Base-by-base conservation (phyloP, 768 basidiomycete genomes). In the Russula ochroleuca region DNA sequence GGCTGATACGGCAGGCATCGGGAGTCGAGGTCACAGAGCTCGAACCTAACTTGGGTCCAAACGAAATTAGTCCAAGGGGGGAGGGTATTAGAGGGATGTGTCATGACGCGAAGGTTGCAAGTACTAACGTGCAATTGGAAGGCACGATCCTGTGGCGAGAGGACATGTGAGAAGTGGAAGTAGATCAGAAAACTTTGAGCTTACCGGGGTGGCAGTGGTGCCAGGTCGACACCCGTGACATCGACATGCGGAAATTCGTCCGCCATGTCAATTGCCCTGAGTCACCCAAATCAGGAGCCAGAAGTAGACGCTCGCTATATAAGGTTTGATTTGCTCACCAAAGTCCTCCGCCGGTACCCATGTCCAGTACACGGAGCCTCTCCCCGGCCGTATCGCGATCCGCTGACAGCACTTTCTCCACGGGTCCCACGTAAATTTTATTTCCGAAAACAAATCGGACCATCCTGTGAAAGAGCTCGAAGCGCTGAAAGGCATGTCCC, bases 251-350 rank as follows among this genome's bases (percentile, higher is more conserved):
- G 84, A 72, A 89, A 88, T 73, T 86, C 85, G 68, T 88, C 85
- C 54, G 87, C 87, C 75, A 88, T 81, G 72, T 85, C 84, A 67
- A 88, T 83, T 28, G 87, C 85, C 87, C 86, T 88, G 58, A 35
- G 17, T 33, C 11, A 45, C 38, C 33, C 35, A 31, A 17, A 38
- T 21, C 37, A 35, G 21, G n/a, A 10, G 52, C 17, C 48, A 9
- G 25, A 25, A 23, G 1, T n/a, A 41, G 25, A 59, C 49, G 33
- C 57, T 52, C 40, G 33, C 31, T 10, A 2, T 31, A 57, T 41
- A 57, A 59, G 43, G 48, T 41, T 63, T 28, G 38, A 63, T 59
- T 21, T 33, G n/a, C 76, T 64, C 63, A 86, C 86, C 87, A 88
- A 40, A 74, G 72, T 5, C 87, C 87, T 4, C 79, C 80, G 25